Conservation (phyloP, 208 protist species). For the Leishmania amazonensis region DNA sequence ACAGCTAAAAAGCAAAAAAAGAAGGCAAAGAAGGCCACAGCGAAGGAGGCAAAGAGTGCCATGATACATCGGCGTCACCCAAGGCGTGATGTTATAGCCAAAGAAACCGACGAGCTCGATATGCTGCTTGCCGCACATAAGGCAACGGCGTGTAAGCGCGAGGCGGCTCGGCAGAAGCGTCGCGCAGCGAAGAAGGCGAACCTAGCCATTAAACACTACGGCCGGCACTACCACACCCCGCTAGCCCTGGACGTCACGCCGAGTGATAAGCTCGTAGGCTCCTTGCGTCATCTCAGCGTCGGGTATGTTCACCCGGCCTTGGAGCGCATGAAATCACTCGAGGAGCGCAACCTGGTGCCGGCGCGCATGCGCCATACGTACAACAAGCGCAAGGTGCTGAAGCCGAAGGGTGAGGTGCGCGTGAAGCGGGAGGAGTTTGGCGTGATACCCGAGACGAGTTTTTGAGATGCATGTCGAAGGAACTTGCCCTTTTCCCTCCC, state of each 20-base stretch:
- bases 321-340: constrained; percentile 90
- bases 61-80: constrained; percentile 82
- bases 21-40: constrained; percentile 32
- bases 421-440: constrained; percentile 86
- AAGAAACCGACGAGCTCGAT: constrained; percentile 67
- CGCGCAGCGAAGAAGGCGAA: constrained; percentile 64
- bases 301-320: constrained; percentile 73
- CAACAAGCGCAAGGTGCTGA: constrained; percentile 89
- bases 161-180: constrained; percentile 41
- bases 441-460: constrained; percentile 74
- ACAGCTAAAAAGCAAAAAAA: constrained; percentile 31
- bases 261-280: constrained; percentile 74
- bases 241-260: constrained; percentile 76
- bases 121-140: constrained; percentile 46
- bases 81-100: constrained; percentile 44
- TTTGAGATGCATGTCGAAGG: constrained; percentile 35
- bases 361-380: constrained; percentile 87
- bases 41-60: constrained; percentile 44
- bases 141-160: constrained; percentile 40
- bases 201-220: constrained; percentile 78
- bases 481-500: constrained; percentile 1
- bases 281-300: constrained; percentile 77
- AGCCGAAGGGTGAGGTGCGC: constrained; percentile 86
- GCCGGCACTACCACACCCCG: constrained; percentile 82
- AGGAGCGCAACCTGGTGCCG: constrained; percentile 90